Conservation (phyloP, 2,329 filamentous ascomycete species). For the Kalmusia sp. region DNA sequence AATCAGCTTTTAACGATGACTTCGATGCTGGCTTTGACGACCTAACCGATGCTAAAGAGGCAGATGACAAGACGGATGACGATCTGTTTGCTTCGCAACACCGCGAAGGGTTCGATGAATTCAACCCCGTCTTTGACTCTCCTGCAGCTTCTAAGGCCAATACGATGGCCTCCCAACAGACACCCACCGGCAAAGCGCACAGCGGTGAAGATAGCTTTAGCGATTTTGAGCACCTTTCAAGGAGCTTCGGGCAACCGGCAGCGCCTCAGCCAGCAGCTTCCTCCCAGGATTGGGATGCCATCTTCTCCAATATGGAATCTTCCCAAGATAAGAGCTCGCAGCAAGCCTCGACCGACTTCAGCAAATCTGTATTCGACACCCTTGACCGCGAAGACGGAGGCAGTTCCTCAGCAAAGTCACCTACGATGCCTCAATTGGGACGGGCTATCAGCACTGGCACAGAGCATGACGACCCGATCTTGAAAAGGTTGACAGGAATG, state of each 20-base stretch:
- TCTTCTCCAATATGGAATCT: conserved; percentile 82
- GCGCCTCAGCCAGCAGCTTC: conserved; percentile 49
- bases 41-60: conserved; percentile 83
- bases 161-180: conserved; percentile 54
- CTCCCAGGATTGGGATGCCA: conserved; percentile 89
- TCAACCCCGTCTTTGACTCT: conserved; percentile 83
- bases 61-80: conserved; percentile 70
- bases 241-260: conserved; percentile 49
- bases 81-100: conserved; percentile 72
- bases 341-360: conserved; percentile 42
- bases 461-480: conserved; percentile 87
- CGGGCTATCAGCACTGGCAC: conserved; percentile 75
- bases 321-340: conserved; percentile 43
- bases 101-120: conserved; percentile 75
- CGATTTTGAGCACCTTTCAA: conserved; percentile 55
- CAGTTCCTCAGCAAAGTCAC: conserved; percentile 36
- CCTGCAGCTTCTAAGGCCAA: conserved; percentile 57
- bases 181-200: conserved; percentile 46
- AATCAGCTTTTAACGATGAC: conserved; percentile 71
- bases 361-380: conserved; percentile 46
- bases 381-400: conserved; percentile 42
- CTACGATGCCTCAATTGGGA: conserved; percentile 59
- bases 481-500: conserved; percentile 90
- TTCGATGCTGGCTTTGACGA: conserved; percentile 83
- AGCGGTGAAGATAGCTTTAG: conserved; percentile 56